Evolutionary conservation across 2,329 filamentous ascomycete species (phyloP), one percentile per base, ranked within the genome.

Genomic region (Calonectria honghensis): DNA sequence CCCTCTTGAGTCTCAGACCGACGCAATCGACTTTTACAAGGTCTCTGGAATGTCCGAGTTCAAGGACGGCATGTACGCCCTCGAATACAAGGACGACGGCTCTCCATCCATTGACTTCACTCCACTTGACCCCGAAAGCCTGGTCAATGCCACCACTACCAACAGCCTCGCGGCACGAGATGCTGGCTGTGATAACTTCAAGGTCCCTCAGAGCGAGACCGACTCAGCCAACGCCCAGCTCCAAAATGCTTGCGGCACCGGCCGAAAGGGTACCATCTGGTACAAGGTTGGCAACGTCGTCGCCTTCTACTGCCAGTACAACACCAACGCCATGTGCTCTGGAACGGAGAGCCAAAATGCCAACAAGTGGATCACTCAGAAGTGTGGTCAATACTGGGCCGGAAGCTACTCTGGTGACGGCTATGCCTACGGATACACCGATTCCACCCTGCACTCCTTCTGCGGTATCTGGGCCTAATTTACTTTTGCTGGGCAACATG

Each of bases 241-340:
- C 54, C 54, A 61, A 39, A 5, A 10, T 5, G 11, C n/a, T 24
- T 61, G 54, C 32, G 32, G 54, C 54, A 39, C 32, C 14, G 54
- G 32, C 32, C 32, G 20, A 61, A 39, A 39, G n/a, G n/a, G 32
- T 27, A 61, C 54, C 10, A 14, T 61, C 32, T 61, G 54, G 54
- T 39, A 24, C 32, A 37, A 24, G 20, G 32, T 37, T 39, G 32
- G 32, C 11, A 37, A 61, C 10, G 54, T 61, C 11, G 54, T 61
- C 20, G 54, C 54, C 32, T 61, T 61, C 32, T 61, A 61, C 54
- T 61, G 54, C 54, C 54, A 61, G 32, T 61, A 59, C 54, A 20
- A 10, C 18, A n/a, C 18, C 18, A 35, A 37, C 18, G 54, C 32
- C 20, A 59, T 59, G 54, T 59, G 54, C 32, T 39, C 54, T 7